These are phyloP conservation scores for Angomonas desouzai DNA, from an alignment of 208 protist species.

Conservation along the genomic window DNA sequence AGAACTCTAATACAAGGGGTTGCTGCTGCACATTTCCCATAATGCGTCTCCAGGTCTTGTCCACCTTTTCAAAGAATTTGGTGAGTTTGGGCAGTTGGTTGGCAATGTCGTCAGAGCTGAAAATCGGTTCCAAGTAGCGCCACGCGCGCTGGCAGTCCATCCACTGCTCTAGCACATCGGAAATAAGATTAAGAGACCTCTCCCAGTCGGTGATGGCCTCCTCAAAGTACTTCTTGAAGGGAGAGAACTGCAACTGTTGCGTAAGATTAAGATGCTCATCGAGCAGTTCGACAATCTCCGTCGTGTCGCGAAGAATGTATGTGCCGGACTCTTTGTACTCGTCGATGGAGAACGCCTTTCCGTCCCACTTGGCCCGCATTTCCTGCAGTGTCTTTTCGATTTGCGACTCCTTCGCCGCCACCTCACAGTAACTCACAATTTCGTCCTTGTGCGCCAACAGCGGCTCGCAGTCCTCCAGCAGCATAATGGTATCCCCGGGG, in stretches of 20 bases:
- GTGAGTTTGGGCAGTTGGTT: constrained; percentile 92
- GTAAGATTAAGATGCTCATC: constrained; percentile 96
- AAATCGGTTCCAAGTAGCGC: constrained; percentile 98
- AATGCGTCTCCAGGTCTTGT: constrained; percentile 93
- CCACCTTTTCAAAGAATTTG: constrained; percentile 95
- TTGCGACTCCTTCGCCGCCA: constrained; percentile 96
- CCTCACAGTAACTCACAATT: constrained; percentile 93
- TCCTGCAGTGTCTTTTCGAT: constrained; percentile 96
- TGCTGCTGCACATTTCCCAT: constrained; percentile 84
- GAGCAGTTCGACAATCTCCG: constrained; percentile 91
- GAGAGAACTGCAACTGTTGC: constrained; percentile 95
- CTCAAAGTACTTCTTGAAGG: constrained; percentile 95
- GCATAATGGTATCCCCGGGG: constrained; percentile 83
- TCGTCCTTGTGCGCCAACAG: constrained; percentile 80
- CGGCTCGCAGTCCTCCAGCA: constrained; percentile 81
- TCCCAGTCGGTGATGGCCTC: constrained; percentile 94
- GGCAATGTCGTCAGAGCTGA: constrained; percentile 95
- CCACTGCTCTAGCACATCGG: constrained; percentile 97
- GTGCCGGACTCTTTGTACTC: constrained; percentile 92
- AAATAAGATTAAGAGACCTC: constrained; percentile 88
- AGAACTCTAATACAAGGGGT: constrained; percentile 92
- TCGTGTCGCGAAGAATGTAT: constrained; percentile 92
- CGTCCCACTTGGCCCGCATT: constrained; percentile 95
- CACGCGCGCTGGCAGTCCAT: constrained; percentile 94
- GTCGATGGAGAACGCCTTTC: constrained; percentile 88